A percentile compares a stretch with the other conserved stretches of the same genome.
Evolutionary conservation across 192 early-diverging fungal species (phyloP).

Genomic region (Kappamyces sp.): DNA sequence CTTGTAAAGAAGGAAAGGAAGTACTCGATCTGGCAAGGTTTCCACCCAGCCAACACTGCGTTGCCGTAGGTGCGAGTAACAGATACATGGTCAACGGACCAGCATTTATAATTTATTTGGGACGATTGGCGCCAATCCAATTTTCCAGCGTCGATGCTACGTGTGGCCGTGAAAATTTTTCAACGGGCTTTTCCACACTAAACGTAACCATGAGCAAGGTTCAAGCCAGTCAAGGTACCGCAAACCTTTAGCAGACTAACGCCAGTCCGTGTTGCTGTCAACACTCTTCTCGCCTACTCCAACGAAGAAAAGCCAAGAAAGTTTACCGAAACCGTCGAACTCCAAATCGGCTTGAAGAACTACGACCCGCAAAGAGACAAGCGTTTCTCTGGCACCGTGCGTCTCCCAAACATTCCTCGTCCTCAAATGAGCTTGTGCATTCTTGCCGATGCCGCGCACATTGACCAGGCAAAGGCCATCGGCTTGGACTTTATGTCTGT

Average conservation of each 20-base stretch:
- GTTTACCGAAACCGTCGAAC: conserved; percentile 94
- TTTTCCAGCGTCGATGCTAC: too few relatives aligned
- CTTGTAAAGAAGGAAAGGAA: too few relatives aligned
- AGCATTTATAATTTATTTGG: too few relatives aligned
- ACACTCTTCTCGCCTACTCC: conserved; percentile 62
- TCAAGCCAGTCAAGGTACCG: conserved; percentile 40
- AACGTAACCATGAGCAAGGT: conserved; percentile 52
- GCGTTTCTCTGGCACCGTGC: conserved; percentile 96
- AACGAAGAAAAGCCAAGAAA: conserved; percentile 85
- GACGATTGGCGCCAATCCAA: too few relatives aligned
- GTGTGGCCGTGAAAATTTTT: too few relatives aligned
- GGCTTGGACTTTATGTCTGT: conserved; percentile 87
- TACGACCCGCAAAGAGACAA: conserved; percentile 99
- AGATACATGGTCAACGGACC: too few relatives aligned
- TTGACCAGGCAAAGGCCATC: conserved; percentile 89
- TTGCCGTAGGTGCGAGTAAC: too few relatives aligned
- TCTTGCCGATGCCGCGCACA: conserved; percentile 92
- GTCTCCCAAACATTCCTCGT: conserved; percentile 89
- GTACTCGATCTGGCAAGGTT: too few relatives aligned
- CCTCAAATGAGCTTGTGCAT: conserved; percentile 93
- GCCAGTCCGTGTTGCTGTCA: conserved; percentile 78
- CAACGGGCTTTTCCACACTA: too few relatives aligned
- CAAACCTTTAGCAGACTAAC: conserved; percentile 21
- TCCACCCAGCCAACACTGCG: too few relatives aligned
- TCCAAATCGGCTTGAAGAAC: conserved; percentile 99